Evolutionary conservation across 2,329 filamentous ascomycete genomes (phyloP), one percentile per base, ranked within the genome.

Genomic region (Tolypocladium tropicale): DNA sequence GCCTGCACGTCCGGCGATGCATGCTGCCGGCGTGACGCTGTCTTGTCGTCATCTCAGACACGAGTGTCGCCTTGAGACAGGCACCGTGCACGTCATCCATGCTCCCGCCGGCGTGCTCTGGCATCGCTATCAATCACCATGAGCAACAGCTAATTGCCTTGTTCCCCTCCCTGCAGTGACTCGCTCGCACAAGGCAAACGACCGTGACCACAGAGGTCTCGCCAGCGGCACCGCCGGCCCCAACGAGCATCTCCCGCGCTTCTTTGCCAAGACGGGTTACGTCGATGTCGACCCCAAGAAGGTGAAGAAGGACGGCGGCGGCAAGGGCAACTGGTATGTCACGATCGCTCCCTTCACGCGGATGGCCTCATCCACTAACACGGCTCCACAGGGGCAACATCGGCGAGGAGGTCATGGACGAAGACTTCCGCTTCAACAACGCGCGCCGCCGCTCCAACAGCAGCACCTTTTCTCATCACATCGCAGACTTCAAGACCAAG

Each of bases 281-380:
- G 78, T 84, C 65, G 91, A 91, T 68, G 78, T 80, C 64, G 89
- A 95, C 68, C 93, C 94, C 59, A 91, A 90, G 74, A 94, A 95
- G 80, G 86, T 88, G 70, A 99, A 99, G 85, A 99, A 99, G 79
- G 89, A 95, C 68, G 93, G 93, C 61, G 88, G 83, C 63, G 93
- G 93, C 64, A 92, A 89, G 74, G 90, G 88, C 69, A 96, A 96
- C 74, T 99, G 93, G 93, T 96, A 82, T 73, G 86, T 67, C 34
- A 55, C n/a, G n/a, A n/a, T n/a, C n/a, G n/a, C n/a, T n/a, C n/a
- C n/a, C n/a, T n/a, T n/a, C n/a, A n/a, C n/a, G n/a, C n/a, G n/a
- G n/a, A n/a, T n/a, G n/a, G n/a, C n/a, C n/a, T n/a, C n/a, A n/a
- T n/a, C n/a, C n/a, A 46, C 52, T 49, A 16, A 33, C 52, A 43